Conservation (phyloP, 306 rosid species). For the Rubus parviflorus region DNA sequence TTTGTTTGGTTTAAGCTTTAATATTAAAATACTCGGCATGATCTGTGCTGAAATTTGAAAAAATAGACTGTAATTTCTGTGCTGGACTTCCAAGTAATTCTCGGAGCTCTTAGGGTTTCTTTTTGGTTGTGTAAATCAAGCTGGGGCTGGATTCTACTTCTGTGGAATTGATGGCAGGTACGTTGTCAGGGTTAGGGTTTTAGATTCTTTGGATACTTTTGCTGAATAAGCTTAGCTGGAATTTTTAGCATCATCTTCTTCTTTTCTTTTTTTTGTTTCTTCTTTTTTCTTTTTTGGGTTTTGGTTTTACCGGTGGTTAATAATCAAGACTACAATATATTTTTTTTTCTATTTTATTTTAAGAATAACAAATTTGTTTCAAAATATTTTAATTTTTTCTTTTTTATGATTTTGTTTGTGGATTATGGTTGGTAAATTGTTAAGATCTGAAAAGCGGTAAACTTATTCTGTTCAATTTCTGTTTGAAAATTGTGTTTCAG, state of each 20-base stretch:
- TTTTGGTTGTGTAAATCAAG: constrained; percentile 4
- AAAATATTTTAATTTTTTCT: background rate
- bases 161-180: constrained; percentile 5
- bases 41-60: constrained; percentile 10
- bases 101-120: constrained; percentile 23
- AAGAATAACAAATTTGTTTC: too few relatives aligned
- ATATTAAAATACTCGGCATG: background rate
- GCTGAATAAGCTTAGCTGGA: constrained; percentile 21
- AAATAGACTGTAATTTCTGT: background rate
- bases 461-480: background rate
- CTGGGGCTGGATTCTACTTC: background rate
- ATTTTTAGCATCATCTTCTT: background rate
- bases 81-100: background rate
- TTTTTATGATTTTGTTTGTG: background rate
- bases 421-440: constrained; percentile 3
- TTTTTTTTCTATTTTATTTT: background rate
- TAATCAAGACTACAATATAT: background rate
- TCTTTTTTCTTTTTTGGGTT: background rate
- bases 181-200: constrained; percentile 1
- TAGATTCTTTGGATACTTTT: background rate
- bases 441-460: background rate
- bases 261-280: too few relatives aligned
- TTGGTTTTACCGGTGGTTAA: constrained; percentile 15
- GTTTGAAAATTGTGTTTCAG: constrained; percentile 4
- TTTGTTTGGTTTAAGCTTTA: constrained; percentile 14